A percentile compares a stretch with the other conserved stretches of the same genome.
These are phyloP conservation scores for Cupressus sempervirens DNA, from an alignment of 75 land plant genomes.

Conservation along the genomic window DNA sequence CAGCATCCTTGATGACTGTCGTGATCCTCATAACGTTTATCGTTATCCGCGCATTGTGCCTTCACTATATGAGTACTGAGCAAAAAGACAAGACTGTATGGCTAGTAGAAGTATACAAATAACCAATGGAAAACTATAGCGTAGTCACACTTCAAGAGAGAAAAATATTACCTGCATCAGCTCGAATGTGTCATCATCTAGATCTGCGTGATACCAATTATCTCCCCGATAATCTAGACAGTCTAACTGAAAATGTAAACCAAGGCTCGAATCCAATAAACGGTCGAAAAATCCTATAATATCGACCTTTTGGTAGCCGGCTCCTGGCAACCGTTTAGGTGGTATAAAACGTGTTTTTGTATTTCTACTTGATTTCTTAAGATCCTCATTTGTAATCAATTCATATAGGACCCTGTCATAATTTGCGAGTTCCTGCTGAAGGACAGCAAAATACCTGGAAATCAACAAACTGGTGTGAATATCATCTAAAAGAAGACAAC, in stretches of 20 bases:
- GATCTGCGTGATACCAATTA: constrained; percentile 96
- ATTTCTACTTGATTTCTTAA: constrained; percentile 52
- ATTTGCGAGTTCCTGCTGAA: constrained; percentile 59
- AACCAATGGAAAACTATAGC: neutral
- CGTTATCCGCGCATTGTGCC: neutral
- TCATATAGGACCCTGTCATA: constrained; percentile 96
- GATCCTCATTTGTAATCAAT: constrained; percentile 93
- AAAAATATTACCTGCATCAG: constrained; percentile 71
- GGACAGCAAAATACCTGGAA: constrained; percentile 72
- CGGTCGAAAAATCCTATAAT: constrained; percentile 73
- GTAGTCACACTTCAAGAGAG: neutral
- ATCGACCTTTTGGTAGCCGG: constrained; percentile 56
- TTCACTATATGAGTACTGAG: neutral
- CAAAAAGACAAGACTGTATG: neutral
- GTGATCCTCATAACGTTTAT: neutral
- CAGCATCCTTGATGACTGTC: neutral
- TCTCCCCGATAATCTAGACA: constrained; percentile 81
- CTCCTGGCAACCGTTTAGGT: constrained; percentile 50
- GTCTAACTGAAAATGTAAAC: constrained; percentile 87
- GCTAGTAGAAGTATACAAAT: neutral
- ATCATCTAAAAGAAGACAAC: neutral
- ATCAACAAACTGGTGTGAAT: neutral
- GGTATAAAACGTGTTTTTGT: constrained; percentile 34
- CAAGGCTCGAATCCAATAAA: constrained; percentile 62
- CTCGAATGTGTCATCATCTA: constrained; percentile 82